Evolutionary conservation across 2,329 filamentous ascomycete species (phyloP), one percentile per base, ranked within the genome.

Genomic region (Rhynchosporium secalis): DNA sequence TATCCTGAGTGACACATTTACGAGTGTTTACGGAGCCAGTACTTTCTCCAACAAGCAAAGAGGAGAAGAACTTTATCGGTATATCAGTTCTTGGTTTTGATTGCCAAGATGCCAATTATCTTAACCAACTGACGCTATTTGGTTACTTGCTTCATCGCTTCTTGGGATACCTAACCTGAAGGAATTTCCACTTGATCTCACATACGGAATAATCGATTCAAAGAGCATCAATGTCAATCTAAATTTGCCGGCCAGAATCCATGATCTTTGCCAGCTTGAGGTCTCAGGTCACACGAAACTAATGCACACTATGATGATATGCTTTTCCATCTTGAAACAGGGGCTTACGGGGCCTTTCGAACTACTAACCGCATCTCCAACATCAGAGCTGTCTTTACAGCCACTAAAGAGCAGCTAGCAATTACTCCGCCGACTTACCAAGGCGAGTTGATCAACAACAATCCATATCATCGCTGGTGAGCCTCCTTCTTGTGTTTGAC

Each of bases 401-500:
- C 51, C 36, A 54, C 51, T 54, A 54, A 52, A 10, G 38, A 10
- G 12, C 51, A 41, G 38, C 51, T 54, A 54, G 40, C 4, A 13
- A 5, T 36, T 20, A 40, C 51, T 33, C 51, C 36, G 36, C 33
- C 33, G 46, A 36, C 46, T 20, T 41, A 3, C 20, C 9, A n/a
- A 33, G n/a, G 49, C n/a, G 31, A 15, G 49, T 52, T 52, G 10
- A 38, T 52, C 38, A 8, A 26, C n/a, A 8, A n/a, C 12, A 31
- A 15, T 15, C 13, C 36, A 20, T 33, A 52, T 26, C n/a, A 40
- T 3, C 49, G 10, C 26, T 9, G 33, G 31, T 40, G 13, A 15
- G 10, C 36, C n/a, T 46, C 15, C 7, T 54, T 12, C 51, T 41
- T 31, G n/a, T 41, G 7, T 9, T 13, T 20, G 20, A 36, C 40